Evolutionary conservation across 1,139 yeast species (phyloP).

Genomic region (Taphrina pruni): DNA sequence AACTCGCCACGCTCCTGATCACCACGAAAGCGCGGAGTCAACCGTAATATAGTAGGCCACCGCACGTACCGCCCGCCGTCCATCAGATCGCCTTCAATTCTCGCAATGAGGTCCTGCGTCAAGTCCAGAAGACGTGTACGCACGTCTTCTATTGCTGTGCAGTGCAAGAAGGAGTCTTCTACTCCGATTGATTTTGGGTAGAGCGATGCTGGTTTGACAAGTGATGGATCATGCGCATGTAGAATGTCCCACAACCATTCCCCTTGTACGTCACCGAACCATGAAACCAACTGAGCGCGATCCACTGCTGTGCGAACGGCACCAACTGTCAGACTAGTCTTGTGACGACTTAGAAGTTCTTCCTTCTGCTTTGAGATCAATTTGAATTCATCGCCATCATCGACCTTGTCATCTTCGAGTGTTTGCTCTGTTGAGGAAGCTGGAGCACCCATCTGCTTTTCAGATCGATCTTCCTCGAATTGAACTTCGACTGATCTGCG

Average conservation of each 20-base stretch:
- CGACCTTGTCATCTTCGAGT: not conserved
- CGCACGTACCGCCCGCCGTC: slow-evolving; percentile 19
- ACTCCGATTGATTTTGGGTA: slow-evolving; percentile 51
- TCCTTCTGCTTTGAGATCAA: slow-evolving; percentile 19
- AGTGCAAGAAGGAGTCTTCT: slow-evolving; percentile 50
- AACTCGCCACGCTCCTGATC: slow-evolving; percentile 30
- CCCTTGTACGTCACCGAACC: slow-evolving; percentile 45
- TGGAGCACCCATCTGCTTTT: not conserved
- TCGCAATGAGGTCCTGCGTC: slow-evolving; percentile 29
- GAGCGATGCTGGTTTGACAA: slow-evolving; percentile 47
- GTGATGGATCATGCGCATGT: slow-evolving; percentile 49
- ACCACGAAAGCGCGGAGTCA: slow-evolving; percentile 30
- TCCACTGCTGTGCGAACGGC: slow-evolving; percentile 1
- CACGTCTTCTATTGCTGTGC: slow-evolving; percentile 44
- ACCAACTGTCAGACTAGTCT: slow-evolving; percentile 15
- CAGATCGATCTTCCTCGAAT: not conserved
- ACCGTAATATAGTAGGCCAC: slow-evolving; percentile 32
- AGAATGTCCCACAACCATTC: slow-evolving; percentile 49
- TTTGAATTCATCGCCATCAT: slow-evolving; percentile 35
- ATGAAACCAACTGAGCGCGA: not conserved
- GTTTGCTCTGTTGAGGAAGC: not conserved
- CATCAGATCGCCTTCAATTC: slow-evolving; percentile 41
- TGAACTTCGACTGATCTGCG: slow-evolving; percentile 9
- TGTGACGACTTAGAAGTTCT: slow-evolving; percentile 19
- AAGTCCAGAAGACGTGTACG: slow-evolving; percentile 44